phyloP scores from a whole-genome alignment of 805 yeast genomes.

The Sporopachydermia lactativora region DNA sequence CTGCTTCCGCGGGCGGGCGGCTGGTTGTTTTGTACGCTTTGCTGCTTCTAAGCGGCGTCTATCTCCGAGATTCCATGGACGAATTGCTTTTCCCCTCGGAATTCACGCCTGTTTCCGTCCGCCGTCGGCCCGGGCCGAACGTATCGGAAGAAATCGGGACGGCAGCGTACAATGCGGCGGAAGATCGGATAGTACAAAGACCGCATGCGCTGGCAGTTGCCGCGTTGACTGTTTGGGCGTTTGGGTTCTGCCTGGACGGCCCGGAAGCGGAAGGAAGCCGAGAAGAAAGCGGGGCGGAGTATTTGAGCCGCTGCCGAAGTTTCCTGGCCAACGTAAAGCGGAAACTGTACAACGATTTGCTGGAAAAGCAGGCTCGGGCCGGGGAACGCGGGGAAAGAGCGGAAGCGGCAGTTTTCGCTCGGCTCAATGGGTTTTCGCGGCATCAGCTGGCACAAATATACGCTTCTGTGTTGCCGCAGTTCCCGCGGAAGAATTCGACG shows the following conservation, averaged over 20 bases:
- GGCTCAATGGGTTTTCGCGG: neutral
- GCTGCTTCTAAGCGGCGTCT: conserved; percentile 46
- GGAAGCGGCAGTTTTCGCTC: neutral
- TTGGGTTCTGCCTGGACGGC: conserved; percentile 17
- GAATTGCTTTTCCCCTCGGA: neutral
- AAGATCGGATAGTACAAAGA: neutral
- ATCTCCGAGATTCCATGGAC: conserved; percentile 31
- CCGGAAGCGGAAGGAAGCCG: conserved; percentile 15
- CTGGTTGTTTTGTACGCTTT: conserved; percentile 47
- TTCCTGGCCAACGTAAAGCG: neutral
- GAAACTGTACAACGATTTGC: conserved; percentile 1
- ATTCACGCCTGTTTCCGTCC: neutral
- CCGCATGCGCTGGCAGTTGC: conserved; percentile 15
- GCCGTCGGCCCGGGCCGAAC: neutral
- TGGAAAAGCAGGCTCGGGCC: conserved; percentile 20
- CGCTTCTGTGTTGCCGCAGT: conserved; percentile 25
- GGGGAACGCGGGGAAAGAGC: conserved; percentile 11
- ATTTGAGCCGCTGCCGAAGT: conserved; percentile 31
- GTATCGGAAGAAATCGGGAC: too few species aligned
- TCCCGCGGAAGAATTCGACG: conserved; percentile 31
- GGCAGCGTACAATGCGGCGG: neutral
- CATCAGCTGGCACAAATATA: conserved; percentile 20
- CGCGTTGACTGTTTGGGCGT: conserved; percentile 19
- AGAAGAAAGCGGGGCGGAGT: conserved; percentile 34
- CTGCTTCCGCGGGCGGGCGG: conserved; percentile 32